phyloP scores from a whole-genome alignment of 768 basidiomycete species.

The Fibroporia radiculosa region DNA sequence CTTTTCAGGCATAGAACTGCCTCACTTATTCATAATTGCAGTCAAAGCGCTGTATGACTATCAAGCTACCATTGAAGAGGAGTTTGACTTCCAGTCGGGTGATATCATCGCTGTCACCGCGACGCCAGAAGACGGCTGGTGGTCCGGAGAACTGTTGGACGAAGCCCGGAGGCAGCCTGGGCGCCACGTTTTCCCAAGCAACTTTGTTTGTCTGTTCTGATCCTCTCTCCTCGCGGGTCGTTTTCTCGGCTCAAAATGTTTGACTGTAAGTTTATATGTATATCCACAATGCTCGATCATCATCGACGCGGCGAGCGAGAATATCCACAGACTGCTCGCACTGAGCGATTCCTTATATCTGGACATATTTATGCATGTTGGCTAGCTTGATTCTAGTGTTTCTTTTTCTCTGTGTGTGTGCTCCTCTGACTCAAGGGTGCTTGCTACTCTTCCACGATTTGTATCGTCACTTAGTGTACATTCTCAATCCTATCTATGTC shows the following conservation, averaged over 20 bases:
- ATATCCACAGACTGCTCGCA: neutral
- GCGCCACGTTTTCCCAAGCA: conserved; percentile 79
- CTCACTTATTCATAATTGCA: conserved; percentile 21
- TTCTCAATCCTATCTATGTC: too few species aligned
- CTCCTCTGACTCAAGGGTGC: too few species aligned
- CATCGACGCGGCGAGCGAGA: neutral
- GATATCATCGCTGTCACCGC: conserved; percentile 94
- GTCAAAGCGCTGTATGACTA: conserved; percentile 92
- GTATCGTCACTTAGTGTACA: too few species aligned
- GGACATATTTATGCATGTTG: neutral
- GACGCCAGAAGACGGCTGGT: conserved; percentile 97
- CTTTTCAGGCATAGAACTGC: neutral
- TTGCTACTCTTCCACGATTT: too few species aligned
- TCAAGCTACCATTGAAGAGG: conserved; percentile 75
- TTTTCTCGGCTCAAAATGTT: neutral
- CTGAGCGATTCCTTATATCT: neutral
- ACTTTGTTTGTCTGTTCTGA: conserved; percentile 77
- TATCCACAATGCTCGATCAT: neutral
- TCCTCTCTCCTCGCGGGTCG: neutral
- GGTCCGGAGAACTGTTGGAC: conserved; percentile 85
- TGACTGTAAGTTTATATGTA: neutral
- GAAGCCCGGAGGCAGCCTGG: conserved; percentile 64
- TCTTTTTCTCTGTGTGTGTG: too few species aligned
- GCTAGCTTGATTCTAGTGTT: neutral
- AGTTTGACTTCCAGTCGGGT: conserved; percentile 92